phyloP scores from a whole-genome alignment of 441 rosid species.

The Arabidopsis hybrid region DNA sequence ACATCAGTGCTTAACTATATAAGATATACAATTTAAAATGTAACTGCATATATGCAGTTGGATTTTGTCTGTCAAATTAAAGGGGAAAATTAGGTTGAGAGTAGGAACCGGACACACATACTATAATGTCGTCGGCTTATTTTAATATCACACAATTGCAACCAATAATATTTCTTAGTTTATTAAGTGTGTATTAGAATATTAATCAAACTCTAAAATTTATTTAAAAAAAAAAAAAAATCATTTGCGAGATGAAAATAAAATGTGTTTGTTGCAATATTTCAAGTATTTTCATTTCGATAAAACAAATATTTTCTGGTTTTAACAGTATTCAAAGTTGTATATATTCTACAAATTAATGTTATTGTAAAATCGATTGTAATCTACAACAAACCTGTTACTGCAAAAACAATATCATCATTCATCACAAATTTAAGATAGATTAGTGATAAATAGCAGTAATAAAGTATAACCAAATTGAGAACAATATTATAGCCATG shows the following conservation, averaged over 20 bases:
- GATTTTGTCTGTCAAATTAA: conserved; percentile 30
- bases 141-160: conserved; percentile 15
- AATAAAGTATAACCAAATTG: too few relatives aligned
- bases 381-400: too few relatives aligned
- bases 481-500: too few relatives aligned
- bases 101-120: conserved; percentile 41
- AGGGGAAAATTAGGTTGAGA: conserved; percentile 35
- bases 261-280: not conserved
- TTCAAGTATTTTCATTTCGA: too few relatives aligned
- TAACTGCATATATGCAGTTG: conserved; percentile 21
- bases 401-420: too few relatives aligned
- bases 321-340: not conserved
- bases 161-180: not conserved
- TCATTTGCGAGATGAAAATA: not conserved
- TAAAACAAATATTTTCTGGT: too few relatives aligned
- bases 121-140: conserved; percentile 18
- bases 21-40: conserved; percentile 26
- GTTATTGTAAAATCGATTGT: not conserved
- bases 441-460: too few relatives aligned
- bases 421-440: too few relatives aligned
- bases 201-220: too few relatives aligned
- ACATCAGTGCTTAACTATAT: conserved; percentile 9
- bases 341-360: not conserved
- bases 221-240: too few relatives aligned
- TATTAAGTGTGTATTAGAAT: not conserved